Evolutionary conservation across 2,329 filamentous ascomycete species (phyloP).

Genomic region (Diaporthe ilicicola): DNA sequence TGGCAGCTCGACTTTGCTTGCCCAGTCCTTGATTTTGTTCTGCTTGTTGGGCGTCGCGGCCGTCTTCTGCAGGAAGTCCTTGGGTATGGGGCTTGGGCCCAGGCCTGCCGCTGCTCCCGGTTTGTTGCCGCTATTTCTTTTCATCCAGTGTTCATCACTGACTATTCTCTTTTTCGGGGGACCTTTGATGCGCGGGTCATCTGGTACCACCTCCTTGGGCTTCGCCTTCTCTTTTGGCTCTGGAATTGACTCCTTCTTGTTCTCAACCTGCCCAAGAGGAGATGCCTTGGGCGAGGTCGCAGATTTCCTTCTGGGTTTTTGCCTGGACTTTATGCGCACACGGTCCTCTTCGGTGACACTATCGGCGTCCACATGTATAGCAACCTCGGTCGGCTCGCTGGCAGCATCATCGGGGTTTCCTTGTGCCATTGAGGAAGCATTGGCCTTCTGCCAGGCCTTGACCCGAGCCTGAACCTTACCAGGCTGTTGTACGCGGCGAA

Average conservation of each 20-base stretch:
- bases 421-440: conserved; percentile 68
- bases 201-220: conserved; percentile 38
- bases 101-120: conserved; percentile 34
- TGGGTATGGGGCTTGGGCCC: conserved; percentile 58
- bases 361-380: conserved; percentile 65
- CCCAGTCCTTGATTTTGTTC: conserved; percentile 71
- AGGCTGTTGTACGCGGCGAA: conserved; percentile 67
- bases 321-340: conserved; percentile 62
- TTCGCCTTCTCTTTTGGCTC: conserved; percentile 31
- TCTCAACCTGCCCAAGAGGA: conserved; percentile 42
- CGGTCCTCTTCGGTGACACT: conserved; percentile 70
- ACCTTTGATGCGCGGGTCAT: conserved; percentile 55
- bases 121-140: conserved; percentile 47
- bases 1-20: conserved; percentile 60
- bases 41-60: conserved; percentile 63
- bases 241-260: conserved; percentile 34
- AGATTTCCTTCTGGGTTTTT: conserved; percentile 49
- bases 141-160: conserved; percentile 91
- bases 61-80: conserved; percentile 64
- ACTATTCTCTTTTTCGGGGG: conserved; percentile 91
- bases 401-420: conserved; percentile 61
- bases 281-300: conserved; percentile 38
- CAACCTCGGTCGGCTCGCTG: conserved; percentile 67
- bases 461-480: conserved; percentile 81
- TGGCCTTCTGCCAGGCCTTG: conserved; percentile 83